These are phyloP conservation scores for Scleroderma citrinum DNA, from an alignment of 768 basidiomycete genomes.

Conservation along the genomic window DNA sequence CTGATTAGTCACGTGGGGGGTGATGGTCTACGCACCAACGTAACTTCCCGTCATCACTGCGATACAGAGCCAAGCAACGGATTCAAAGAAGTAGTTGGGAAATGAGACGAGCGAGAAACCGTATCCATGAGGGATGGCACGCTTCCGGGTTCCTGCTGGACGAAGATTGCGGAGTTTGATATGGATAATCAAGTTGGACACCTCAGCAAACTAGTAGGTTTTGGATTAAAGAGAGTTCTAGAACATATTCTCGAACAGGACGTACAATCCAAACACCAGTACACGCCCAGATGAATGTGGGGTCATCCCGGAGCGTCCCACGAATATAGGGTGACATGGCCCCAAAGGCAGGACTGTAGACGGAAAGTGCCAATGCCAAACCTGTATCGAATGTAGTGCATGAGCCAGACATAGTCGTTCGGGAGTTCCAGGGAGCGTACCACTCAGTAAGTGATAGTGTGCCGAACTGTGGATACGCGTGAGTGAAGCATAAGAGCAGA, in stretches of 20 bases:
- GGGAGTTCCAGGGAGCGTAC: constrained; percentile 24
- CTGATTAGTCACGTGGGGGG: neutral
- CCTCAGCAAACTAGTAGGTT: constrained; percentile 67
- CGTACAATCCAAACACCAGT: constrained; percentile 72
- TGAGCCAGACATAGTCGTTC: neutral
- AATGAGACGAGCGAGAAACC: constrained; percentile 83
- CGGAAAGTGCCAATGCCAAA: constrained; percentile 66
- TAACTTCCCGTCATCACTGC: constrained; percentile 72
- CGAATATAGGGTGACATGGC: constrained; percentile 55
- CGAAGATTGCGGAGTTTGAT: constrained; percentile 78
- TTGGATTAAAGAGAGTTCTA: neutral
- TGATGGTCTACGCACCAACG: constrained; percentile 46
- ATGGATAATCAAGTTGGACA: constrained; percentile 83
- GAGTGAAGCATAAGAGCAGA: neutral
- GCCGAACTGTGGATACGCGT: constrained; percentile 50
- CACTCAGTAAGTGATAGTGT: constrained; percentile 83
- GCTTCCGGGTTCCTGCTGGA: constrained; percentile 67
- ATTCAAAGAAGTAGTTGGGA: constrained; percentile 96
- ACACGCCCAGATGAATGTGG: constrained; percentile 61
- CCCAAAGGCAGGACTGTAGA: constrained; percentile 80
- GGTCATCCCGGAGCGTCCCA: constrained; percentile 58
- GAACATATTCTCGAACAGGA: constrained; percentile 11
- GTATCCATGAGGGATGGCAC: constrained; percentile 89
- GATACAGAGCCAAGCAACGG: constrained; percentile 65
- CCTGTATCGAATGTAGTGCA: constrained; percentile 33